Conservation (phyloP, 148 eudicot genomes). For the Heliamphora exappendiculata region DNA sequence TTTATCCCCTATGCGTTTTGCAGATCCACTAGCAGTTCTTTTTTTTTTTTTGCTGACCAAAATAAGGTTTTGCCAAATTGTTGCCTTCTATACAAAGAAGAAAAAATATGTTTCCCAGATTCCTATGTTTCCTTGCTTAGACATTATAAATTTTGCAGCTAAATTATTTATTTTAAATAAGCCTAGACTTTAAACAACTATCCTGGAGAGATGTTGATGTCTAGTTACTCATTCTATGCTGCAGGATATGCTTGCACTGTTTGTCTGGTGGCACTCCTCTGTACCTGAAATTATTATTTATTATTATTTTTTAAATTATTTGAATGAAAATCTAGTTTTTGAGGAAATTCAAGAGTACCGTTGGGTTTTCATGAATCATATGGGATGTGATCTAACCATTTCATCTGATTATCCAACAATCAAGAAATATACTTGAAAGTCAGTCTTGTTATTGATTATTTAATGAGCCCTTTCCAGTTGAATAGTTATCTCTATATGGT, state of each 20-base stretch:
- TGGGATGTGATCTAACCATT: not conserved
- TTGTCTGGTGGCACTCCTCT: not conserved
- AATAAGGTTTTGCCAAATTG: not conserved
- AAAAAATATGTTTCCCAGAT: not conserved
- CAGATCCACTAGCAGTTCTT: not conserved
- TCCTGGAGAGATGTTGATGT: not conserved
- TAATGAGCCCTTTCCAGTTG: not conserved
- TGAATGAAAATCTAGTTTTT: not conserved
- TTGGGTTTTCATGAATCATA: not conserved
- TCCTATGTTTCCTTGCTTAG: not conserved
- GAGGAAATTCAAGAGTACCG: not conserved
- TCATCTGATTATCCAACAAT: not conserved
- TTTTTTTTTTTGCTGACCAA: not conserved
- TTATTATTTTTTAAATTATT: not conserved
- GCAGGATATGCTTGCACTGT: not conserved
- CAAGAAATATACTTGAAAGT: not conserved
- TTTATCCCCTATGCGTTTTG: not conserved
- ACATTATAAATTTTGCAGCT: not conserved
- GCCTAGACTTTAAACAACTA: not conserved
- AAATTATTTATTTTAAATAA: not conserved
- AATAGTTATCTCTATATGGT: not conserved
- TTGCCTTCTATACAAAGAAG: not conserved
- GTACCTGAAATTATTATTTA: not conserved
- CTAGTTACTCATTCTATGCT: not conserved
- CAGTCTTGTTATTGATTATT: not conserved